Evolutionary conservation across 345 rosid species (phyloP), one percentile per base, ranked within the genome.

Genomic region (Brassica nigra): DNA sequence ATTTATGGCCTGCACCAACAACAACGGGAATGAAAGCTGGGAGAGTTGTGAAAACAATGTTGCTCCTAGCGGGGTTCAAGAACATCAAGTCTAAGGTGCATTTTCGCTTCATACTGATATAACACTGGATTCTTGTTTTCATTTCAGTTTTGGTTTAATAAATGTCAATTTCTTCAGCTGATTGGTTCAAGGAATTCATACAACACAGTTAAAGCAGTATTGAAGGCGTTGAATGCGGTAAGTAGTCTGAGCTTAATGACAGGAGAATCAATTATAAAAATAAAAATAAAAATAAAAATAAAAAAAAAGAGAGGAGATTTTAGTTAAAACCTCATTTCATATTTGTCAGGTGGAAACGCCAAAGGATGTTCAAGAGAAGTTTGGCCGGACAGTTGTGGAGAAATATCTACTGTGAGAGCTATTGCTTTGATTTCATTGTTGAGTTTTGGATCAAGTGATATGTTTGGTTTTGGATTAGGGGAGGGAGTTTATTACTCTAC

Each of bases 1-100:
- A 93, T 84, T 90, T 95, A 55, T 95, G 99, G 99, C 97, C 98
- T 61, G 97, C 97, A 54, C 71, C 90, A 68, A 91, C 99, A 33
- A 85, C 89, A 30, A 90, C 92, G 3, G 98, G 98, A 4, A 88
- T 95, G 96, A 89, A 82, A 89, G 98, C 99, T 0, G 99, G 99
- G 76, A 89, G 84, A 88, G 90, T 89, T 1, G 97, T 93, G 71
- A 82, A 92, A 81, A 88, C 87, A 64, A 86, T 95, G 68, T 79
- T 92, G 88, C 59, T 85, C 80, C 84, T 95, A 74, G 97, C 98
- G 8, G 99, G 99, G 39, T 91, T 91, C 88, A 93, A 91, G 82
- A 95, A 95, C 76, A 84, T 95, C 71, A 94, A 94, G 83, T 91
- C 98, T 12, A 94, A 94, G 98, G 97, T 92, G 86, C 42, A 23